These are phyloP conservation scores for Gloeophyllum trabeum DNA, from an alignment of 768 basidiomycete genomes.

Conservation along the genomic window DNA sequence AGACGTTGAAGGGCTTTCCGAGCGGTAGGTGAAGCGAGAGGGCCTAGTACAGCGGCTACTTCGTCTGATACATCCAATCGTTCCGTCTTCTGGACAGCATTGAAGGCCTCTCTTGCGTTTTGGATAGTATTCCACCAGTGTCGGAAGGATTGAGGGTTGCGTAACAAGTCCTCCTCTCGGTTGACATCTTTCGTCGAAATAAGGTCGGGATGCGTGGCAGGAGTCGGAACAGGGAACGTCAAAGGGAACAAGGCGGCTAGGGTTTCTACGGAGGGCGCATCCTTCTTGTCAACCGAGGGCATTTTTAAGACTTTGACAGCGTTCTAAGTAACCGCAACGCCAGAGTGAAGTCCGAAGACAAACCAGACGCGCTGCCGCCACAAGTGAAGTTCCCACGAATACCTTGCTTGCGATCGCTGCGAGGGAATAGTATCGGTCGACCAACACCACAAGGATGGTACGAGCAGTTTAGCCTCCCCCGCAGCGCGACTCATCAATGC, in stretches of 20 bases:
- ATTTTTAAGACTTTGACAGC: no score
- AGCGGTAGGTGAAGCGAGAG: conserved; percentile 61
- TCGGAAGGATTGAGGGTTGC: conserved; percentile 85
- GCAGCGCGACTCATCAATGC: neutral
- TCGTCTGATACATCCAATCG: conserved; percentile 35
- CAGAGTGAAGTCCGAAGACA: no score
- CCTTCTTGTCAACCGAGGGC: no score
- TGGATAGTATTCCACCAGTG: conserved; percentile 90
- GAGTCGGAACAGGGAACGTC: conserved; percentile 76
- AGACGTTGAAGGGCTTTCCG: conserved; percentile 74
- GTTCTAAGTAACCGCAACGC: no score
- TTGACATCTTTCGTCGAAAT: conserved; percentile 67
- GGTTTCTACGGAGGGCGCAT: no score
- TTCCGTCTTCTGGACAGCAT: conserved; percentile 43
- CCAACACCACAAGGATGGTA: neutral
- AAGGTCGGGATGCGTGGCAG: conserved; percentile 65
- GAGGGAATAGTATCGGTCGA: no score
- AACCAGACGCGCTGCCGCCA: no score
- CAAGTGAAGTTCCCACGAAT: no score
- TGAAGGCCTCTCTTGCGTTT: conserved; percentile 57
- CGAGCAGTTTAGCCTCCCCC: neutral
- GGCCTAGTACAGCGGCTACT: conserved; percentile 55
- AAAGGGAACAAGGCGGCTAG: conserved; percentile 65
- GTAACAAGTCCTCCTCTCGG: conserved; percentile 87
- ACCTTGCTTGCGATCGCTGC: no score